phyloP scores from a whole-genome alignment of 768 basidiomycete genomes.

The Rhizopogon roseolus region DNA sequence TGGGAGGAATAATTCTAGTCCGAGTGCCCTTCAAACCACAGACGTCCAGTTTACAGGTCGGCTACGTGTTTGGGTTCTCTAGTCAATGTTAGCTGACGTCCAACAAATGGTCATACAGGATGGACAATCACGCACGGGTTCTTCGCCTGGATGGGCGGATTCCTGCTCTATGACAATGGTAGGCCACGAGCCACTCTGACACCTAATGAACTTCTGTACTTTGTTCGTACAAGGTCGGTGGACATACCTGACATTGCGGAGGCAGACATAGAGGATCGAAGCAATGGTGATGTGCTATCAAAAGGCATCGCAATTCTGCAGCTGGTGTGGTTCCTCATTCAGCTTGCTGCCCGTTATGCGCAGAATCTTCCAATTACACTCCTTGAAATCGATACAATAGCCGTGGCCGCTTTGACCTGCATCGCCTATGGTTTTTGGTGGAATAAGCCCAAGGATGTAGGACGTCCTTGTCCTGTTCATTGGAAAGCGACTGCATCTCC shows the following conservation, averaged over 20 bases:
- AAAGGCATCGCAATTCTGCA: slow-evolving; percentile 32
- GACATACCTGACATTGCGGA: slow-evolving; percentile 4
- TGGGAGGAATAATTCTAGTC: too few relatives aligned
- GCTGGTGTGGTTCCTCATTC: slow-evolving; percentile 30
- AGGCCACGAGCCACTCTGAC: slow-evolving; percentile 1
- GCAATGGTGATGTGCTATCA: slow-evolving; percentile 30
- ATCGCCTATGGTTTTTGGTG: slow-evolving; percentile 32
- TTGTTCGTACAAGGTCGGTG: neutral
- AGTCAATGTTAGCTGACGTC: neutral
- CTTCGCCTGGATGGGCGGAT: slow-evolving; percentile 18
- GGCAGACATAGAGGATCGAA: slow-evolving; percentile 17
- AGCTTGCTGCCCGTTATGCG: slow-evolving; percentile 20
- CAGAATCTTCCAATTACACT: slow-evolving; percentile 26
- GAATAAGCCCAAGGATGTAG: slow-evolving; percentile 34
- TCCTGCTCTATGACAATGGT: slow-evolving; percentile 5
- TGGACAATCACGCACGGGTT: slow-evolving; percentile 13
- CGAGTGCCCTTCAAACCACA: too few relatives aligned
- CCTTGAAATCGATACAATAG: slow-evolving; percentile 34
- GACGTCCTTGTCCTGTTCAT: slow-evolving; percentile 6
- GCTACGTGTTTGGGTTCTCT: neutral
- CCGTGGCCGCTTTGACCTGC: slow-evolving; percentile 26
- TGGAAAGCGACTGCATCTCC: neutral
- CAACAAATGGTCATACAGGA: neutral
- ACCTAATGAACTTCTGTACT: neutral
- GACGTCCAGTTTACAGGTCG: too few relatives aligned